Conservation (phyloP, 163 green algal genomes). For the Scenedesmus sp. region DNA sequence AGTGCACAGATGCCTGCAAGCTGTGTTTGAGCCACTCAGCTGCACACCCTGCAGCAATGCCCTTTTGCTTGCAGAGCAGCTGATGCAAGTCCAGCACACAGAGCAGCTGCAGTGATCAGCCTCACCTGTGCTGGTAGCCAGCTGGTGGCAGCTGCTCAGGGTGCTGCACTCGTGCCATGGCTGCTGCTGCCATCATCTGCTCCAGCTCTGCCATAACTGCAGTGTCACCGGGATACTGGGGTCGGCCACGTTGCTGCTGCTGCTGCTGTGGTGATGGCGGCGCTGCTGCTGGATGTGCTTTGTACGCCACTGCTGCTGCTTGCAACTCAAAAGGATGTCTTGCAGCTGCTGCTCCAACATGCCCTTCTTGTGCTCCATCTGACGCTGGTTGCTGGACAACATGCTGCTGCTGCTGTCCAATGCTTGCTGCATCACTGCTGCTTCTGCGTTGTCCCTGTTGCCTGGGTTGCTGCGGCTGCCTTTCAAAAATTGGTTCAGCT, state of each 20-base stretch:
- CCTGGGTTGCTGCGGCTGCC: neutral
- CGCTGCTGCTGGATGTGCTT: neutral
- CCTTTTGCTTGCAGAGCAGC: too few relatives aligned
- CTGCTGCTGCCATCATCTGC: slow-evolving; percentile 36
- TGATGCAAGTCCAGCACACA: too few relatives aligned
- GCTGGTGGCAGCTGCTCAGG: slow-evolving; percentile 9
- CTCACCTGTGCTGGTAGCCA: slow-evolving; percentile 11
- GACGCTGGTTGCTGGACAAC: neutral
- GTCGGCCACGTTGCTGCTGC: neutral
- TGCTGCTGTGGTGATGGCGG: slow-evolving; percentile 4
- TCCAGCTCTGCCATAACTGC: slow-evolving; percentile 22
- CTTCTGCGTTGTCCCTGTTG: neutral
- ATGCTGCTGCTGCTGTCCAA: slow-evolving; percentile 3
- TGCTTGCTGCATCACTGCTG: neutral
- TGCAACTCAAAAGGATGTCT: slow-evolving; percentile 27
- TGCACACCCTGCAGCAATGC: too few relatives aligned
- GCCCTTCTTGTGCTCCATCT: neutral
- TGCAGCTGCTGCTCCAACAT: neutral
- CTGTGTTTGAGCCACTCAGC: too few relatives aligned
- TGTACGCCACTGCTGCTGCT: neutral
- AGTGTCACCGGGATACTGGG: slow-evolving; percentile 3
- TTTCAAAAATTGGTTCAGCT: slow-evolving; percentile 43
- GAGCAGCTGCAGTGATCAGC: neutral
- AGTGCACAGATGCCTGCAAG: too few relatives aligned
- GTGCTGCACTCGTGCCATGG: neutral